A percentile compares a stretch with the other conserved stretches of the same genome.
Conservation (phyloP, 208 protist genomes). For the Borovskyia barvae region DNA sequence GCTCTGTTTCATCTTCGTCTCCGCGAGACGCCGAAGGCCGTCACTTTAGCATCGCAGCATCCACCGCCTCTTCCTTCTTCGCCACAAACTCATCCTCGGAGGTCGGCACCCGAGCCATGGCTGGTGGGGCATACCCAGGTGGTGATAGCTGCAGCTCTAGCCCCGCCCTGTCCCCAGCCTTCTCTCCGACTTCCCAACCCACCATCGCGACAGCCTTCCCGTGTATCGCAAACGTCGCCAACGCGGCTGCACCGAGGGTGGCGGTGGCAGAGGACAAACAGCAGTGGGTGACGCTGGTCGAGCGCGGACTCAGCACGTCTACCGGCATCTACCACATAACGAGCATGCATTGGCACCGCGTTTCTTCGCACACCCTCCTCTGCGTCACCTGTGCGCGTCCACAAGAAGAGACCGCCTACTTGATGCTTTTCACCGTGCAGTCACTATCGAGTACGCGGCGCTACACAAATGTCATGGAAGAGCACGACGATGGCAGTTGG, state of each 20-base stretch:
- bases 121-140: no score
- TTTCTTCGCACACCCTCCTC: constrained; percentile 61
- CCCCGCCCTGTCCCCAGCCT: constrained; percentile 15
- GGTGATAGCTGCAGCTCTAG: constrained; percentile 21
- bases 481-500: constrained; percentile 21
- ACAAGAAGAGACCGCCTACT: constrained; percentile 25
- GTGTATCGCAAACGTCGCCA: not conserved
- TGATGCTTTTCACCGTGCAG: constrained; percentile 74
- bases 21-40: constrained; percentile 1
- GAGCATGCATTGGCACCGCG: constrained; percentile 63
- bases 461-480: constrained; percentile 41
- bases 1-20: not conserved
- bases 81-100: not conserved
- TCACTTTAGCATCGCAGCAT: constrained; percentile 2
- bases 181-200: constrained; percentile 26
- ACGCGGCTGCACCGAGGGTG: not conserved
- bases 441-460: constrained; percentile 29
- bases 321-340: constrained; percentile 51
- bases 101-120: not conserved
- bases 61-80: constrained; percentile 14
- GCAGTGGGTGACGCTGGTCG: constrained; percentile 25
- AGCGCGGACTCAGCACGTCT: constrained; percentile 50
- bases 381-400: constrained; percentile 67
- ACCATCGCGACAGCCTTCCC: constrained; percentile 1
- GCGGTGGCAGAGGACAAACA: not conserved